A percentile compares a stretch with the other conserved stretches of the same genome.
Conservation (phyloP, 176 grass and related monocot species). For the Dendrocalamus sinicus region DNA sequence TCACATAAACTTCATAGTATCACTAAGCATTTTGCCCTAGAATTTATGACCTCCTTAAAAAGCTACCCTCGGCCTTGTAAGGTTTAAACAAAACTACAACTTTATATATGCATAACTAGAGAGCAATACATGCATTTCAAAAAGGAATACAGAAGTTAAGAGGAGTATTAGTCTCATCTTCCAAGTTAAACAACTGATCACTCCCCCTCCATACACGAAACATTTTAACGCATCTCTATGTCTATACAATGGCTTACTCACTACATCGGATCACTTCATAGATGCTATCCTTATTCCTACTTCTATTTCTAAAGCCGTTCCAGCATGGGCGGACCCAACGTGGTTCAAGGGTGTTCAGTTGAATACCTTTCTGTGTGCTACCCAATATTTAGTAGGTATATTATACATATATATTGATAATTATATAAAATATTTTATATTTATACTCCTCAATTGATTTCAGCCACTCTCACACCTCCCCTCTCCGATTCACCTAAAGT, state of each 20-base stretch:
- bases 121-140: neutral
- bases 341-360: no score
- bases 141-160: conserved; percentile 8
- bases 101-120: neutral
- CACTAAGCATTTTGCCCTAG: neutral
- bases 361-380: no score
- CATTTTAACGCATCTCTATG: neutral
- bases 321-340: no score
- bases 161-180: neutral
- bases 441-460: no score
- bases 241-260: neutral
- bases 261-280: neutral
- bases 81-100: neutral
- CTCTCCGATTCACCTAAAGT: no score
- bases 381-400: no score
- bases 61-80: neutral
- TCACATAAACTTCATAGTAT: neutral
- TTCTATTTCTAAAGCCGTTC: neutral
- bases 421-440: no score
- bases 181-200: conserved; percentile 2
- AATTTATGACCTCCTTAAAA: conserved; percentile 8
- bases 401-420: no score
- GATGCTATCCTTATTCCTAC: neutral
- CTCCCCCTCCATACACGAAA: neutral
- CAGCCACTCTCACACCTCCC: no score